A percentile compares a stretch with the other conserved stretches of the same genome.
phyloP scores from a whole-genome alignment of 31 red algal species.

The Endocladia muricata region DNA sequence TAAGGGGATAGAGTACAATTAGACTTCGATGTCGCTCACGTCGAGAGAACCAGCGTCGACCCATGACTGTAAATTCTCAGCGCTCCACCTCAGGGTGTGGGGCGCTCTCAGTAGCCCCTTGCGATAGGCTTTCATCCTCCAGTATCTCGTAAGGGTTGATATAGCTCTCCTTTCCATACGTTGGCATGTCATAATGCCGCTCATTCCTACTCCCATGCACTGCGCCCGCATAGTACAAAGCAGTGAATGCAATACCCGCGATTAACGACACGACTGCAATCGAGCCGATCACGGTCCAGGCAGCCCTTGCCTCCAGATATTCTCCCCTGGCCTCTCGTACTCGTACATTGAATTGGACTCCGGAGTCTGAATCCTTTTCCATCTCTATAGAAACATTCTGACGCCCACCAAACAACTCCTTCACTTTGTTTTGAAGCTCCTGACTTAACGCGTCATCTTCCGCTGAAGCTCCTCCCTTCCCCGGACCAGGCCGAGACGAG shows the following conservation, averaged over 20 bases:
- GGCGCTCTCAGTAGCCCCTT: too few relatives aligned
- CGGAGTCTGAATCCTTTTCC: conserved; percentile 16
- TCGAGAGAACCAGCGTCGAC: too few relatives aligned
- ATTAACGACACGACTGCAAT: conserved; percentile 43
- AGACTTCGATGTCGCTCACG: too few relatives aligned
- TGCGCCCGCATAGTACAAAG: conserved; percentile 54
- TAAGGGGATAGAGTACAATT: too few relatives aligned
- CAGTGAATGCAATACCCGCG: conserved; percentile 54
- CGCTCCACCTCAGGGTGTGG: too few relatives aligned
- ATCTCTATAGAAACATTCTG: conserved; percentile 61
- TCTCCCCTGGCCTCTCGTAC: background rate
- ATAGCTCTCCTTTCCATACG: conserved; percentile 46
- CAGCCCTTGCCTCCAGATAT: background rate
- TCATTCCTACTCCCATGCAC: conserved; percentile 47
- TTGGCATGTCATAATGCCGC: conserved; percentile 64
- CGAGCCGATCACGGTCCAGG: conserved; percentile 45
- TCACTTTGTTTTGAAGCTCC: conserved; percentile 59
- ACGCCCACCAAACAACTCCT: conserved; percentile 54
- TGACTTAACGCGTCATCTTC: conserved; percentile 44
- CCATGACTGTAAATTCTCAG: too few relatives aligned
- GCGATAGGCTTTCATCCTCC: conserved; percentile 31
- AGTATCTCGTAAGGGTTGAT: conserved; percentile 58
- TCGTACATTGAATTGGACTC: conserved; percentile 45
- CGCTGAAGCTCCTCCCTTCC: conserved; percentile 15
- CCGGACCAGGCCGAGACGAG: conserved; percentile 8